Conservation (phyloP, 192 early-diverging fungal genomes). For the Phycomyces blakesleeanus region DNA sequence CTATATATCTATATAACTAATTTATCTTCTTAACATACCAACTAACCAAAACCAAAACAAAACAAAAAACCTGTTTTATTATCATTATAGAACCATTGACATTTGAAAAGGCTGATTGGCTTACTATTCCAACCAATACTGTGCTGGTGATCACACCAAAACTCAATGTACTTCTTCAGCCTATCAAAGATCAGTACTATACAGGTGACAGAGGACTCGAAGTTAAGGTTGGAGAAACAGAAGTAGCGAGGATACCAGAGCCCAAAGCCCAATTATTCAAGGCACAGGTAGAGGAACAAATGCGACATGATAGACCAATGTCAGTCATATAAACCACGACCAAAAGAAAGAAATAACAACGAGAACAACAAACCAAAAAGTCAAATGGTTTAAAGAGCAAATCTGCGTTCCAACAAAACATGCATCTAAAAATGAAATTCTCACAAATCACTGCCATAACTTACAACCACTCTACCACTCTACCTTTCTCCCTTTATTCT, state of each 20-base stretch:
- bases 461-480: neutral
- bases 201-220: constrained; percentile 38
- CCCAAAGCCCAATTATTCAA: constrained; percentile 21
- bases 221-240: constrained; percentile 15
- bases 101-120: constrained; percentile 77
- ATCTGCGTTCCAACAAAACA: neutral
- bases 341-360: too few relatives aligned
- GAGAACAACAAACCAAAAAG: constrained; percentile 2
- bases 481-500: neutral
- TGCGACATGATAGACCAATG: constrained; percentile 10
- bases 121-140: constrained; percentile 74
- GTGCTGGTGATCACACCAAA: constrained; percentile 72
- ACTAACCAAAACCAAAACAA: too few relatives aligned
- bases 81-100: constrained; percentile 62
- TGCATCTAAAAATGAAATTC: neutral
- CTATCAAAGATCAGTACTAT: constrained; percentile 67
- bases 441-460: neutral
- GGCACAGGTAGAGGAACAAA: constrained; percentile 16
- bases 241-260: constrained; percentile 23
- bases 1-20: constrained; percentile 2
- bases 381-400: neutral
- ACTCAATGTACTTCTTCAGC: constrained; percentile 69
- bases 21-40: neutral
- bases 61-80: neutral
- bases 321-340: constrained; percentile 9